phyloP scores from a whole-genome alignment of 345 rosid species.

The Rhodomyrtus tomentosa region DNA sequence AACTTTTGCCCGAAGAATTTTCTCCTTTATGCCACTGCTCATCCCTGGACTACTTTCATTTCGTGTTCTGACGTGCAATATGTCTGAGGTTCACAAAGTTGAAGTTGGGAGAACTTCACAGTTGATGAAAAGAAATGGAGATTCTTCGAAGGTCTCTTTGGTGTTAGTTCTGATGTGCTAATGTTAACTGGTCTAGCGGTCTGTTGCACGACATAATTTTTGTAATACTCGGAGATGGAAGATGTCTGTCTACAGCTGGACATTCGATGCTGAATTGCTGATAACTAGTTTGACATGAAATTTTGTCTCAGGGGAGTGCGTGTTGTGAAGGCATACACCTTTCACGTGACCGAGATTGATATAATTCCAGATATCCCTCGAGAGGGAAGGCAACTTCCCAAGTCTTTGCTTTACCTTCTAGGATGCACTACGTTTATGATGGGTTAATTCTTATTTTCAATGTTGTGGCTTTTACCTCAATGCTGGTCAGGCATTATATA shows the following conservation, averaged over 20 bases:
- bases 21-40: background rate
- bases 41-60: background rate
- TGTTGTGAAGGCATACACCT: background rate
- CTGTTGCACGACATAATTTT: background rate
- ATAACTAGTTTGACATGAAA: background rate
- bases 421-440: background rate
- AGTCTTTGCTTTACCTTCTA: background rate
- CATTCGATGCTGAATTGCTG: background rate
- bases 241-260: background rate
- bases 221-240: background rate
- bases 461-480: background rate
- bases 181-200: background rate
- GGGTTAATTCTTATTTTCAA: background rate
- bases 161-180: background rate
- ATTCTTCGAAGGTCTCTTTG: background rate
- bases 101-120: background rate
- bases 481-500: background rate
- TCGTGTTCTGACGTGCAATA: background rate
- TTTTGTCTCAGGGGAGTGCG: background rate
- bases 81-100: background rate
- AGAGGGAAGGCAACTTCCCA: background rate
- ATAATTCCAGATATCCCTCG: background rate
- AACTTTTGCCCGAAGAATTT: background rate
- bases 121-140: background rate
- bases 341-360: background rate